phyloP scores from a whole-genome alignment of 352 stramenopile genomes.

The Phytophthora niederhauseri region DNA sequence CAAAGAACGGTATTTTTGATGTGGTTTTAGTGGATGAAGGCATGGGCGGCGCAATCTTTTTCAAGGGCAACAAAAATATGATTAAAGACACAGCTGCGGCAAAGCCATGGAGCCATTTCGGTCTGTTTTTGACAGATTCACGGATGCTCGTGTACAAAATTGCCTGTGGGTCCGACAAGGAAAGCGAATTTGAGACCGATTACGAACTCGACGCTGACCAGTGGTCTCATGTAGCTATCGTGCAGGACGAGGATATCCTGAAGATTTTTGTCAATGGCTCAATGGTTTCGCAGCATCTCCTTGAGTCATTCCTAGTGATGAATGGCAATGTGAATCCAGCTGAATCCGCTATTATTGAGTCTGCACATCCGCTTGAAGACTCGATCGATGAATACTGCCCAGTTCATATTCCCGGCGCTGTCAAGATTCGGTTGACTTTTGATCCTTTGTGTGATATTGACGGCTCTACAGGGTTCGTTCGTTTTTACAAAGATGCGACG shows the following conservation, averaged over 20 bases:
- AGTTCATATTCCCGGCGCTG: conserved; percentile 73
- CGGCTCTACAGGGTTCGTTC: conserved; percentile 62
- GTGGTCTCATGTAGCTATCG: conserved; percentile 73
- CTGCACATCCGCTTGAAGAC: conserved; percentile 56
- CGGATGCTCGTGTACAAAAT: conserved; percentile 74
- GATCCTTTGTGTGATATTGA: conserved; percentile 75
- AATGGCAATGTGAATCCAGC: conserved; percentile 43
- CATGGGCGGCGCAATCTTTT: conserved; percentile 68
- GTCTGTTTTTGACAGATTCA: conserved; percentile 68
- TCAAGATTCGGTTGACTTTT: conserved; percentile 77
- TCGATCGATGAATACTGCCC: conserved; percentile 69
- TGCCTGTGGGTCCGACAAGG: conserved; percentile 56
- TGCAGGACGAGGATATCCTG: conserved; percentile 66
- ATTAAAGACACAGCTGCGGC: conserved; percentile 49
- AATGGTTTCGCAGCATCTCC: conserved; percentile 62
- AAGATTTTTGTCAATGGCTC: conserved; percentile 74
- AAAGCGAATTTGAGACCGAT: conserved; percentile 70
- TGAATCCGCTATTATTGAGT: conserved; percentile 69
- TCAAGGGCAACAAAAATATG: conserved; percentile 72
- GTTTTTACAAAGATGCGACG: conserved; percentile 71
- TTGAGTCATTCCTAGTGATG: conserved; percentile 73
- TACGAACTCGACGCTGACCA: conserved; percentile 61
- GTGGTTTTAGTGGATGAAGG: conserved; percentile 61
- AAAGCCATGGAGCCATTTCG: conserved; percentile 75
- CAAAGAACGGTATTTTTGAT: conserved; percentile 53